phyloP scores from a whole-genome alignment of 345 rosid species.

The Leavenworthia alabamica region DNA sequence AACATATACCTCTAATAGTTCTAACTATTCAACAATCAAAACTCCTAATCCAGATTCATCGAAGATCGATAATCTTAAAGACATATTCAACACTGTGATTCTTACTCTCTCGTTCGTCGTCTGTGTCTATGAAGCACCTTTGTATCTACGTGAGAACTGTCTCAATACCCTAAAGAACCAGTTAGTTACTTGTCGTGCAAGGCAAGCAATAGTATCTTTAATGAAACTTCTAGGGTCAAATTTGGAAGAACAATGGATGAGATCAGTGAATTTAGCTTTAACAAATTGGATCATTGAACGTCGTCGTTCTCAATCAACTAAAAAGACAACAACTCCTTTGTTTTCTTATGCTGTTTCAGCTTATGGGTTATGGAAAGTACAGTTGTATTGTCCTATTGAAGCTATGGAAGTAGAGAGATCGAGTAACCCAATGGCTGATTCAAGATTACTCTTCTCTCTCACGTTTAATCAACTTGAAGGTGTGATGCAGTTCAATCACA shows the following conservation, averaged over 20 bases:
- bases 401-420: constrained; percentile 69
- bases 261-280: constrained; percentile 63
- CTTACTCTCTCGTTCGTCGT: constrained; percentile 51
- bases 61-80: constrained; percentile 31
- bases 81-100: constrained; percentile 51
- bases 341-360: constrained; percentile 61
- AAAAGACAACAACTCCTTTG: constrained; percentile 37
- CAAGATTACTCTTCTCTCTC: constrained; percentile 62
- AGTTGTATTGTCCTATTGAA: constrained; percentile 68
- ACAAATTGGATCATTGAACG: constrained; percentile 71
- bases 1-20: constrained; percentile 40
- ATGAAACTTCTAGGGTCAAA: constrained; percentile 66
- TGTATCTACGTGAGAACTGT: constrained; percentile 52
- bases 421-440: constrained; percentile 41
- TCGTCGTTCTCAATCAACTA: constrained; percentile 2
- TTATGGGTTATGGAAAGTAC: constrained; percentile 77
- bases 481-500: constrained; percentile 69
- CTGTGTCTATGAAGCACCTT: constrained; percentile 76
- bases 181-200: constrained; percentile 32
- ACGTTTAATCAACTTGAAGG: constrained; percentile 83
- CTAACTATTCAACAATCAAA: constrained; percentile 28
- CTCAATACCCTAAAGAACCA: constrained; percentile 44
- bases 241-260: constrained; percentile 85
- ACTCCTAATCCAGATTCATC: constrained; percentile 35
- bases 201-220: constrained; percentile 41